phyloP scores from a whole-genome alignment of 441 rosid species.

The Biscutella laevigata region DNA sequence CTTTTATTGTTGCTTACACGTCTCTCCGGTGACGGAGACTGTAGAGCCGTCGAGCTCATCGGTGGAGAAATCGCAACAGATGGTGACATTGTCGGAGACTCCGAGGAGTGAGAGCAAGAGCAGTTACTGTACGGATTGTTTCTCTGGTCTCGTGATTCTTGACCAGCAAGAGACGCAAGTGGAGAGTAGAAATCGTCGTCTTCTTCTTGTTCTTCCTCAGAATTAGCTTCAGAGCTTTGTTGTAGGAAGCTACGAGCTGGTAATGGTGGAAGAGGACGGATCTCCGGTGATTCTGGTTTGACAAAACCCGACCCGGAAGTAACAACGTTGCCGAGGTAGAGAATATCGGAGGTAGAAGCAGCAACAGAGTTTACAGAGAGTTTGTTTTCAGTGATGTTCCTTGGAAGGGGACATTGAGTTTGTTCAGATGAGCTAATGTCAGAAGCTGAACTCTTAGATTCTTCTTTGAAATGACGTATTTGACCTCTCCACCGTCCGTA shows the following conservation, averaged over 20 bases:
- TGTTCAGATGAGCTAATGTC: conserved; percentile 25
- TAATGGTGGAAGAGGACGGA: conserved; percentile 79
- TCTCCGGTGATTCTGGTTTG: conserved; percentile 80
- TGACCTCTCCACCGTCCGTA: conserved; percentile 37
- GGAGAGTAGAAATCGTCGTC: conserved; percentile 87
- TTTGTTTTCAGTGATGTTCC: conserved; percentile 19
- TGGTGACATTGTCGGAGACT: conserved; percentile 61
- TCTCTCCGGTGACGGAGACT: conserved; percentile 37
- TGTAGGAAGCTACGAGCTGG: conserved; percentile 26
- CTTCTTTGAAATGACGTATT: conserved; percentile 17
- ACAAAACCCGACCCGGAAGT: conserved; percentile 32
- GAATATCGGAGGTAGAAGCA: conserved; percentile 24
- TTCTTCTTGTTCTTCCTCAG: conserved; percentile 29
- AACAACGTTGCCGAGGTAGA: conserved; percentile 51
- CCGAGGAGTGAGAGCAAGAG: conserved; percentile 46
- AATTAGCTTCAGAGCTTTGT: conserved; percentile 20
- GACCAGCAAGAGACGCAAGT: conserved; percentile 46
- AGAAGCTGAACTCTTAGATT: conserved; percentile 34
- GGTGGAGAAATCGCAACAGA: conserved; percentile 61
- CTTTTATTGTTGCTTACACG: conserved; percentile 19
- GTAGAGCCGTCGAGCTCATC: conserved; percentile 39
- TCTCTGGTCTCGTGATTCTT: conserved; percentile 46
- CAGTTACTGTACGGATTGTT: conserved; percentile 41
- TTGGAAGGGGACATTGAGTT: conserved; percentile 11
- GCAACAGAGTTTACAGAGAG: conserved; percentile 34